Percentiles rank a stretch among this genome's conserved stretches.
These are phyloP conservation scores for Aspergillus affinis DNA, from an alignment of 495 filamentous ascomycete genomes.

Conservation along the genomic window DNA sequence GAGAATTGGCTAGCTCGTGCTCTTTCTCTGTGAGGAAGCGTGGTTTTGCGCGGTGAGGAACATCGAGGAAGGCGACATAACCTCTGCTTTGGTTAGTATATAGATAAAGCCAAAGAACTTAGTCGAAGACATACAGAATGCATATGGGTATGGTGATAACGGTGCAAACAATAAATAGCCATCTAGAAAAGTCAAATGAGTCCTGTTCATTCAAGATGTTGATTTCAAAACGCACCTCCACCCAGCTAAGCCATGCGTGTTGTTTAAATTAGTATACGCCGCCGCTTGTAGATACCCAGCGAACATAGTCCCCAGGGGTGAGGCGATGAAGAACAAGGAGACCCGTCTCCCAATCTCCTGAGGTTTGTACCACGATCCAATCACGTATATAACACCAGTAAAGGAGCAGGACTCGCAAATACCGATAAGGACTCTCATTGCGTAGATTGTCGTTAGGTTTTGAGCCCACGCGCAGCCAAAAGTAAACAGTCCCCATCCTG, in stretches of 20 bases:
- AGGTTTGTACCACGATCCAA: constrained; percentile 31
- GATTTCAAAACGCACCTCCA: constrained; percentile 20
- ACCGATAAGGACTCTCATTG: constrained; percentile 22
- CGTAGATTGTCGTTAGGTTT: constrained; percentile 19
- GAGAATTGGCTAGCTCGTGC: constrained; percentile 27
- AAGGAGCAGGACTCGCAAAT: constrained; percentile 21
- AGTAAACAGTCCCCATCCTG: constrained; percentile 20
- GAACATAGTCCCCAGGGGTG: constrained; percentile 28
- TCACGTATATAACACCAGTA: constrained; percentile 23
- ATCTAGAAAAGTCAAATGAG: constrained; percentile 11
- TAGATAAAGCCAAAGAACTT: neutral
- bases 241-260: constrained; percentile 22
- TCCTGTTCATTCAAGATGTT: neutral
- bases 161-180: constrained; percentile 30
- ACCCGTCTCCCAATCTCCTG: constrained; percentile 26
- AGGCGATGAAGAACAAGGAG: constrained; percentile 28
- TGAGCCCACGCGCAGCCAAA: constrained; percentile 21
- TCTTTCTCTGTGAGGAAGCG: constrained; percentile 26
- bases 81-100: constrained; percentile 12
- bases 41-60: constrained; percentile 22
- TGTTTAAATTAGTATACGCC: constrained; percentile 28
- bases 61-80: constrained; percentile 24
- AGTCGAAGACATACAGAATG: constrained; percentile 15
- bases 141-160: constrained; percentile 29
- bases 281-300: constrained; percentile 31